Evolutionary conservation across 495 filamentous ascomycete species (phyloP).

Genomic region (Xylaria nigripes): DNA sequence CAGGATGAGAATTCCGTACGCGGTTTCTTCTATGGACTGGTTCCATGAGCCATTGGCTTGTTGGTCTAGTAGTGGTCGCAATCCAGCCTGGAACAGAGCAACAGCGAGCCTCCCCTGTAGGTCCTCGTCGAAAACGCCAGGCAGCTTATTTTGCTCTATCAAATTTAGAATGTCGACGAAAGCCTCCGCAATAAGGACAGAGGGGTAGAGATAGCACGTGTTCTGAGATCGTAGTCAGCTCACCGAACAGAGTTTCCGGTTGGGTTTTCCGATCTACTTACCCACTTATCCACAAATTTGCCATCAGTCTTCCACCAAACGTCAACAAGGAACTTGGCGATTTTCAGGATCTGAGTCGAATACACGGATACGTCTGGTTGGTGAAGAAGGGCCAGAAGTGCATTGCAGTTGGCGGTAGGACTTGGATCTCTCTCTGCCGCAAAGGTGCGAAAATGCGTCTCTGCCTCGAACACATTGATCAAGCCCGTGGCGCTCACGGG

Average conservation of each 20-base stretch:
- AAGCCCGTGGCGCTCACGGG: slow-evolving; percentile 19
- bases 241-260: not conserved
- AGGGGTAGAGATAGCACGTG: slow-evolving; percentile 14
- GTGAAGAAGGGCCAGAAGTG: slow-evolving; percentile 30
- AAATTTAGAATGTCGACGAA: slow-evolving; percentile 15
- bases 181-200: slow-evolving; percentile 17
- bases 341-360: slow-evolving; percentile 14
- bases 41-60: slow-evolving; percentile 27
- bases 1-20: slow-evolving; percentile 22
- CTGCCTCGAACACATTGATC: slow-evolving; percentile 29
- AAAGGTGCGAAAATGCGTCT: slow-evolving; percentile 35
- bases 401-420: slow-evolving; percentile 40
- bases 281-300: slow-evolving; percentile 22
- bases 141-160: slow-evolving; percentile 13
- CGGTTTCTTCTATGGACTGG: slow-evolving; percentile 20
- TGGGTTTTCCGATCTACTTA: slow-evolving; percentile 5
- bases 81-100: slow-evolving; percentile 15
- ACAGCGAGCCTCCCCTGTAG: slow-evolving; percentile 10
- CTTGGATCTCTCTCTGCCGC: slow-evolving; percentile 30
- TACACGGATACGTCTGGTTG: slow-evolving; percentile 9
- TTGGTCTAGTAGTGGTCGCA: slow-evolving; percentile 16
- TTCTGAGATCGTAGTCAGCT: slow-evolving; percentile 13
- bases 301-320: slow-evolving; percentile 16
- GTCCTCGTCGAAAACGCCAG: slow-evolving; percentile 8
- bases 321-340: slow-evolving; percentile 20